Conservation (phyloP, 2,329 filamentous ascomycete genomes). For the Ambrosiella cleistominuta region DNA sequence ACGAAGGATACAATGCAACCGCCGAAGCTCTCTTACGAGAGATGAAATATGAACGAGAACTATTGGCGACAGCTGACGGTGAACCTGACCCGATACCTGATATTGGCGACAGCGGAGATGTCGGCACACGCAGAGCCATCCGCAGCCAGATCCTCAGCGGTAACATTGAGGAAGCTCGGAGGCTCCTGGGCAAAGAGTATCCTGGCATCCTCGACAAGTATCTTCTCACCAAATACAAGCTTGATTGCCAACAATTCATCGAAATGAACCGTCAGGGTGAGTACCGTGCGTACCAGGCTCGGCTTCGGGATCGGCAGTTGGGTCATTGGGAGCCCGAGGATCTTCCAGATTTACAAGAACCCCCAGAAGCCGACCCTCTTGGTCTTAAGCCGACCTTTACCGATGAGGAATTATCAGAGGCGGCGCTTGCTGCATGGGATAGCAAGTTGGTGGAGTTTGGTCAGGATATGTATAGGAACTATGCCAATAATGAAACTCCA, state of each 20-base stretch:
- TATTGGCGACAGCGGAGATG: conserved; percentile 68
- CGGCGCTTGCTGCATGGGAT: not conserved
- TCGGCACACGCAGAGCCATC: conserved; percentile 73
- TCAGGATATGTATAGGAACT: too few species aligned
- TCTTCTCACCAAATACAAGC: conserved; percentile 68
- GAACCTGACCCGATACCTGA: conserved; percentile 37
- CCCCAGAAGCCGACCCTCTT: too few species aligned
- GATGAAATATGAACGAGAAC: conserved; percentile 53
- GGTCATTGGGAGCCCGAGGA: too few species aligned
- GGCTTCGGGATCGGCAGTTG: too few species aligned
- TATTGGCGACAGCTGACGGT: conserved; percentile 42
- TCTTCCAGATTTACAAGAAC: too few species aligned
- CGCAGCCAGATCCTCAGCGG: conserved; percentile 75
- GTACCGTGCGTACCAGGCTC: too few species aligned
- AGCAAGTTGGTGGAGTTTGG: not conserved
- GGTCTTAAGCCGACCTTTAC: too few species aligned
- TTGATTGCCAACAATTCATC: conserved; percentile 82
- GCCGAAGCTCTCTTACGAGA: conserved; percentile 76
- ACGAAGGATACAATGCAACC: conserved; percentile 91
- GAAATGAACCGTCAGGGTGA: conserved; percentile 28
- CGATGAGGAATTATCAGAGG: too few species aligned
- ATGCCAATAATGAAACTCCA: too few species aligned
- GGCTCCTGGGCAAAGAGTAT: conserved; percentile 62
- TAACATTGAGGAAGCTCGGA: conserved; percentile 79
- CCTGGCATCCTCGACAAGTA: conserved; percentile 64